phyloP scores from a whole-genome alignment of 495 filamentous ascomycete species.

The Aspergillus ostianus region DNA sequence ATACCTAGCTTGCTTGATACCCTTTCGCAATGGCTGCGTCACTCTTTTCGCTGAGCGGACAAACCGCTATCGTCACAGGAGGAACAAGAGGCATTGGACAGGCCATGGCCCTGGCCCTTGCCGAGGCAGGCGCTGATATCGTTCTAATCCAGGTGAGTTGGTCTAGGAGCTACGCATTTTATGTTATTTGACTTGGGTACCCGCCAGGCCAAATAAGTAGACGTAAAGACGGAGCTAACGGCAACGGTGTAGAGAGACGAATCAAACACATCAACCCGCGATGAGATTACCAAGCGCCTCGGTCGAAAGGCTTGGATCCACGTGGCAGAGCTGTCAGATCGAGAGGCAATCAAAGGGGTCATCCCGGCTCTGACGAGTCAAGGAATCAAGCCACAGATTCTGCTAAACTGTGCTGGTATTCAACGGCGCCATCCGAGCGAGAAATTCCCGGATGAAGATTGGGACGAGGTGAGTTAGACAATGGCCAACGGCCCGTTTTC shows the following conservation, averaged over 20 bases:
- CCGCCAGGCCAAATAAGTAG: neutral
- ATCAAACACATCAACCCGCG: constrained; percentile 53
- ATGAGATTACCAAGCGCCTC: constrained; percentile 55
- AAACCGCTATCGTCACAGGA: constrained; percentile 83
- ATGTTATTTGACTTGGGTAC: neutral
- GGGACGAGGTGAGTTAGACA: constrained; percentile 57
- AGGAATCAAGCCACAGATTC: constrained; percentile 64
- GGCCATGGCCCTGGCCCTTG: constrained; percentile 76
- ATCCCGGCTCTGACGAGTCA: constrained; percentile 59
- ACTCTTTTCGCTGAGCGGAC: constrained; percentile 46
- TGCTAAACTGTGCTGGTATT: constrained; percentile 85
- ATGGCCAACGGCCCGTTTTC: neutral
- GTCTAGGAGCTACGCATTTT: constrained; percentile 43
- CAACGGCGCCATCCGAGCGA: constrained; percentile 76
- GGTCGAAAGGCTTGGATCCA: constrained; percentile 69
- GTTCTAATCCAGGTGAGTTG: constrained; percentile 61
- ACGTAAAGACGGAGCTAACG: neutral
- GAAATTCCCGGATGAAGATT: constrained; percentile 77
- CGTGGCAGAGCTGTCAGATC: constrained; percentile 66
- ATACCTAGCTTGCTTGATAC: neutral
- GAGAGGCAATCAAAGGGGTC: constrained; percentile 44
- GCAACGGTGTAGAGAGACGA: constrained; percentile 55
- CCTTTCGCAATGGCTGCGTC: constrained; percentile 16
- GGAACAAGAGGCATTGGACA: constrained; percentile 87
- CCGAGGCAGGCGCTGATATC: constrained; percentile 84